These are phyloP conservation scores for Boletus reticulatus DNA, from an alignment of 768 basidiomycete genomes.

Conservation along the genomic window DNA sequence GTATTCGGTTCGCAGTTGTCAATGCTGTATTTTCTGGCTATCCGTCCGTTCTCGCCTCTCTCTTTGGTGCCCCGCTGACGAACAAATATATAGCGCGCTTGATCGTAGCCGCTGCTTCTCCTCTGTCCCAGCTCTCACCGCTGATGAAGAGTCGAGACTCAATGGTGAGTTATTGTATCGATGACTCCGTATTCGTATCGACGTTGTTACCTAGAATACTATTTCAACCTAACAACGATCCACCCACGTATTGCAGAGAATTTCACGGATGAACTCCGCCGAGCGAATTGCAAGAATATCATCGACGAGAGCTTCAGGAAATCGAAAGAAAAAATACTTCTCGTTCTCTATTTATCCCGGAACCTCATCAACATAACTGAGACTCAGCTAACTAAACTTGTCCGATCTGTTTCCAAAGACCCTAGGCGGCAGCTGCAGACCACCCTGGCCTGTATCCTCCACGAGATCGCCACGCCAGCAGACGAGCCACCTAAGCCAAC, in stretches of 20 bases:
- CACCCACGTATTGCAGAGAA: conserved; percentile 20
- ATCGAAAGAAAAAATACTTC: conserved; percentile 24
- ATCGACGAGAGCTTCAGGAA: conserved; percentile 18
- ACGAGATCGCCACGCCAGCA: conserved; percentile 1
- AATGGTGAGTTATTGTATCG: conserved; percentile 1
- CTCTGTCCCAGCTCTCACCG: conserved; percentile 10
- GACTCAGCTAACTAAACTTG: conserved; percentile 8
- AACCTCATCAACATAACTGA: conserved; percentile 13
- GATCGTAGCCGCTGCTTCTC: conserved; percentile 17
- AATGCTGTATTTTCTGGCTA: conserved; percentile 29
- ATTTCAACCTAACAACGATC: conserved; percentile 12
- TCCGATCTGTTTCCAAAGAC: conserved; percentile 15
- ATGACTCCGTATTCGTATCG: not conserved
- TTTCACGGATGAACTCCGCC: conserved; percentile 19
- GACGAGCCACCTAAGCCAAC: conserved; percentile 9
- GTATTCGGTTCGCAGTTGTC: conserved; percentile 22
- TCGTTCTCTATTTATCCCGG: conserved; percentile 15
- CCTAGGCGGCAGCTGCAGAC: conserved; percentile 8
- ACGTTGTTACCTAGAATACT: conserved; percentile 9
- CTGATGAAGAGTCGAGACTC: conserved; percentile 14
- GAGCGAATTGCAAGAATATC: conserved; percentile 12
- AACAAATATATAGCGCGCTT: conserved; percentile 10
- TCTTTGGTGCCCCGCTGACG: not conserved
- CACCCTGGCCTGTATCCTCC: conserved; percentile 17
- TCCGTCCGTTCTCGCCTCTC: conserved; percentile 11